Base-by-base conservation (phyloP, 345 rosid species). In the Theobroma cacao region DNA sequence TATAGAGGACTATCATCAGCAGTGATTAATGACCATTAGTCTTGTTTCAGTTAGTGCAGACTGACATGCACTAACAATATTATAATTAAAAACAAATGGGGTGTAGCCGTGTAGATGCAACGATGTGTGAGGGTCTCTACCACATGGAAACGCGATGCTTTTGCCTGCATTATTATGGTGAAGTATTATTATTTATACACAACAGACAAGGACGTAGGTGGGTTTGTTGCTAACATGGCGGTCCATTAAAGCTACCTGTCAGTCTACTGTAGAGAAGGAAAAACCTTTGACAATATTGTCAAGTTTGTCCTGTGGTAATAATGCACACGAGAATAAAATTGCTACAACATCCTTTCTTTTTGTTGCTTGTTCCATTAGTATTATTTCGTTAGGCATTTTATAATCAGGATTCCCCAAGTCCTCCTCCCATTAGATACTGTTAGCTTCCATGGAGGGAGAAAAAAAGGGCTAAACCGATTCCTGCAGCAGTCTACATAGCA, bases 191-290 rank as follows among this genome's bases (percentile, higher is more conserved):
- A 3, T 65, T 43, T 43, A 28, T 70, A 17, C 14, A 70, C 56
- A 17, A 70, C 60, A 52, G 75, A 72, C 63, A 53, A 52, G 14
- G 20, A 33, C 33, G 20, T 28, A 18, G 63, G 76, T 53, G 15
- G 24, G 76, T 72, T 72, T 72, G 76, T 72, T 55, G 40, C 40
- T 70, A 47, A 17, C 26, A 47, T 28, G 74, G 74, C 48, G 74
- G 40, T 70, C 74, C 74, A 26, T 41, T 5, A 8, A 38, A 11
- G 24, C 0, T 20, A 14, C 18, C 45, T 63, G 24, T 15, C 8
- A 11, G 12, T 30, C 26, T 56, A n/a, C 11, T 53, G 8, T 8
- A 22, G 12, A 1, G 4, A 14, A 41, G 9, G 1, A 13, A 22
- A 24, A 58, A 10, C 6, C 59, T 24, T 58, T 58, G 31, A 24